Evolutionary conservation across 2,329 filamentous ascomycete species (phyloP).

Genomic region (Ophiostoma quercus): DNA sequence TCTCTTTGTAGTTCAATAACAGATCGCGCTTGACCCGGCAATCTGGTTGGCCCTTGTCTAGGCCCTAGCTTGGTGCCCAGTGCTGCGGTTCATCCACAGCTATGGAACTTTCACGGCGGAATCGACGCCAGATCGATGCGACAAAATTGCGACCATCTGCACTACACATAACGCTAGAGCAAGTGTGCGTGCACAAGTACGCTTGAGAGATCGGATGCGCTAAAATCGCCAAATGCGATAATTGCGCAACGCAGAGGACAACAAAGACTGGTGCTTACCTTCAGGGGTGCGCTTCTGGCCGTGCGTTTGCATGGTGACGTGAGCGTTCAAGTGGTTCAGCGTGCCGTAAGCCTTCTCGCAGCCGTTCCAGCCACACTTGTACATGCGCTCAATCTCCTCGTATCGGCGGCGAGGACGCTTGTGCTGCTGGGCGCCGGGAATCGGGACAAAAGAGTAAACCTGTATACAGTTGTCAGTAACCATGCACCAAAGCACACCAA

Average conservation of each 20-base stretch:
- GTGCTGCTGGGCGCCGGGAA: constrained; percentile 93
- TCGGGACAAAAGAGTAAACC: constrained; percentile 97
- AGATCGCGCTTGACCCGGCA: constrained; percentile 28
- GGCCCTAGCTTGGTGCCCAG: constrained; percentile 26
- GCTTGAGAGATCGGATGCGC: constrained; percentile 15
- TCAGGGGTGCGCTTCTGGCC: constrained; percentile 92
- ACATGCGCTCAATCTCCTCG: constrained; percentile 99
- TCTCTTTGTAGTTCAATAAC: neutral
- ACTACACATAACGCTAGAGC: neutral
- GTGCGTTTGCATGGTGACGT: constrained; percentile 98
- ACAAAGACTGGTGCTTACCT: constrained; percentile 56
- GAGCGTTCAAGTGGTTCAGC: constrained; percentile 92
- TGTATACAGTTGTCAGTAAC: constrained; percentile 39
- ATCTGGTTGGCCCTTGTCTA: constrained; percentile 39
- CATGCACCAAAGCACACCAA: too few relatives aligned
- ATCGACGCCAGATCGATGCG: neutral
- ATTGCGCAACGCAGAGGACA: neutral
- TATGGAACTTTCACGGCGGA: constrained; percentile 15
- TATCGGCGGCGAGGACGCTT: constrained; percentile 90
- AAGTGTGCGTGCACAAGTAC: neutral
- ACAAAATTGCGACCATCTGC: neutral
- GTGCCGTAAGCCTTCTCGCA: constrained; percentile 99
- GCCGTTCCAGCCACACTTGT: constrained; percentile 97
- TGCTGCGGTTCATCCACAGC: constrained; percentile 18
- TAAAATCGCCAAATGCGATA: constrained; percentile 20